phyloP scores from a whole-genome alignment of 352 stramenopile genomes.

The Elongisporangium prolatum region DNA sequence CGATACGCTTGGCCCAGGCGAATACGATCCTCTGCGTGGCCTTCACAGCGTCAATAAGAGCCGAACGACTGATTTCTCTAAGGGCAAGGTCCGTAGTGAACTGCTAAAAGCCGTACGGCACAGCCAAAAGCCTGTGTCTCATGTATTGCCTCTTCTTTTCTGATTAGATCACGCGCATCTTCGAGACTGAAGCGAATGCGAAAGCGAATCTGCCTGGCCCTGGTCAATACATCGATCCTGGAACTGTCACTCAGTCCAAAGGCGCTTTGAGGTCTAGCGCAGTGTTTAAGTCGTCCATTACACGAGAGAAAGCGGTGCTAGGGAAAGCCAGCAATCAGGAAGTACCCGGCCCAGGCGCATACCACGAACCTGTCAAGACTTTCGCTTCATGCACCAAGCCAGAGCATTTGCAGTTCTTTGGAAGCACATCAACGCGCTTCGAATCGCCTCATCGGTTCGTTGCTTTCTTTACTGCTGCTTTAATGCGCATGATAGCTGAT shows the following conservation, averaged over 20 bases:
- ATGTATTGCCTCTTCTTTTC: neutral
- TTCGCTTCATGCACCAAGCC: slow-evolving; percentile 47
- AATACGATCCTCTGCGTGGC: slow-evolving; percentile 65
- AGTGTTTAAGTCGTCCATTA: slow-evolving; percentile 67
- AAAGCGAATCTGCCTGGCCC: slow-evolving; percentile 53
- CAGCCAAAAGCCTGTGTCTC: neutral
- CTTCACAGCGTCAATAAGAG: slow-evolving; percentile 67
- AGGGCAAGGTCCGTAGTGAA: slow-evolving; percentile 44
- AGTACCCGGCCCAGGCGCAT: slow-evolving; percentile 61
- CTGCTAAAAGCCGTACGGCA: neutral
- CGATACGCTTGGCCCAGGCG: slow-evolving; percentile 61
- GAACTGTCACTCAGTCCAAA: slow-evolving; percentile 23
- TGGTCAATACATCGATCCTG: slow-evolving; percentile 47
- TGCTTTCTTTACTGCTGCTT: neutral
- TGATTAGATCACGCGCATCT: slow-evolving; percentile 34
- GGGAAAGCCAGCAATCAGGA: slow-evolving; percentile 21
- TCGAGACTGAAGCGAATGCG: slow-evolving; percentile 56
- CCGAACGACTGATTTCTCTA: slow-evolving; percentile 64
- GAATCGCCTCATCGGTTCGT: slow-evolving; percentile 30
- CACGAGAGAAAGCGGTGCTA: slow-evolving; percentile 36
- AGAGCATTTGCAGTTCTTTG: slow-evolving; percentile 78
- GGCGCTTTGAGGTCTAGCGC: slow-evolving; percentile 45
- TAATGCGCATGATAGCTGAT: neutral
- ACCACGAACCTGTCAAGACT: slow-evolving; percentile 35
- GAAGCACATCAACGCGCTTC: slow-evolving; percentile 68